phyloP scores from a whole-genome alignment of 2,329 filamentous ascomycete species.

The Ophiostoma pallidulum region DNA sequence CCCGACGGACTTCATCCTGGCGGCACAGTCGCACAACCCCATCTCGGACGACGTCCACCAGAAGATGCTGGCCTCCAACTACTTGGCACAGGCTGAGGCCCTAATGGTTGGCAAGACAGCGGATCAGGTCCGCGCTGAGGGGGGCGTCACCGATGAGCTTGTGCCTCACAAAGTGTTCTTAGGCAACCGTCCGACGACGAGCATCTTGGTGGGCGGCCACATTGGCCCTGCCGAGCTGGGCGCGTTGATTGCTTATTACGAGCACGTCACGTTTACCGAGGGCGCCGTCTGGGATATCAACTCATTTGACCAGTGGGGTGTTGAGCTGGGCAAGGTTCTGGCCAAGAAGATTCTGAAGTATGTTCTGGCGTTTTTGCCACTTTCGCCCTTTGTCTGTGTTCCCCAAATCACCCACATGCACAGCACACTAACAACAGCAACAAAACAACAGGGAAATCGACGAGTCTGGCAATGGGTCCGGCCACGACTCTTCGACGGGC shows the following conservation, averaged over 20 bases:
- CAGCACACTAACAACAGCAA: too few relatives aligned
- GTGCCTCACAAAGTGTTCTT: slow-evolving; percentile 99
- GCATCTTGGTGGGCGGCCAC: slow-evolving; percentile 78
- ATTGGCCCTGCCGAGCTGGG: slow-evolving; percentile 92
- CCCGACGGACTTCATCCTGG: slow-evolving; percentile 94
- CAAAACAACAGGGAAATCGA: slow-evolving; percentile 76
- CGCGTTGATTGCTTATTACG: slow-evolving; percentile 96
- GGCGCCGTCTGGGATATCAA: slow-evolving; percentile 99
- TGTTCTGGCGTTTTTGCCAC: slow-evolving; percentile 8
- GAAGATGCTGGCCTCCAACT: slow-evolving; percentile 90
- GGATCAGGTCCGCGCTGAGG: slow-evolving; percentile 69
- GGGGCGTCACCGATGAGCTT: slow-evolving; percentile 56
- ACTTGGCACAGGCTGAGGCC: slow-evolving; percentile 80
- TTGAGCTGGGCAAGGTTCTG: slow-evolving; percentile 91
- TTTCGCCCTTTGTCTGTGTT: too few relatives aligned
- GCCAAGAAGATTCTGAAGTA: slow-evolving; percentile 75
- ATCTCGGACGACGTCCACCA: slow-evolving; percentile 89
- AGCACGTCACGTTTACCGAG: slow-evolving; percentile 96
- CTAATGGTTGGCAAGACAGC: slow-evolving; percentile 86
- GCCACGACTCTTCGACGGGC: slow-evolving; percentile 80
- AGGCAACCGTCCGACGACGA: slow-evolving; percentile 93
- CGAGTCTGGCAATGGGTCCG: slow-evolving; percentile 56
- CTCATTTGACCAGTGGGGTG: slow-evolving; percentile 99
- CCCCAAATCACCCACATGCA: too few relatives aligned
- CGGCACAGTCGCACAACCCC: slow-evolving; percentile 93